Evolutionary conservation across 495 filamentous ascomycete species (phyloP).

Genomic region (Talaromyces ruber): DNA sequence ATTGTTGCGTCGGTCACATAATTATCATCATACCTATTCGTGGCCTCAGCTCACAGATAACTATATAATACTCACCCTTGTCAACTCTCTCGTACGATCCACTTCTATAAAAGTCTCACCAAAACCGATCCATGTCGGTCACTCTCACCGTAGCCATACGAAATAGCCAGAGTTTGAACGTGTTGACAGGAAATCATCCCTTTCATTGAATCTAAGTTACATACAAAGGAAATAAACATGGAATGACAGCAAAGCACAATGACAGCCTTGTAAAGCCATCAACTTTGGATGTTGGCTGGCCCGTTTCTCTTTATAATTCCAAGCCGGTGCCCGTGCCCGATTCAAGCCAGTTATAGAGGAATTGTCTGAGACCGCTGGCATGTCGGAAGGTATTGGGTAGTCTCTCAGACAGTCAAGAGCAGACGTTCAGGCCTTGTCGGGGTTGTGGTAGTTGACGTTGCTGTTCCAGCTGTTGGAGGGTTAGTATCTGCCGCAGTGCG

Average conservation of each 20-base stretch:
- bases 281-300: background rate
- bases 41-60: background rate
- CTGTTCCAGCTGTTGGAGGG: conserved; percentile 71
- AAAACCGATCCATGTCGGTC: background rate
- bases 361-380: background rate
- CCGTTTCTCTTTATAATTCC: background rate
- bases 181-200: background rate
- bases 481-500: background rate
- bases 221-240: conserved; percentile 8
- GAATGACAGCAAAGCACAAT: background rate
- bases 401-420: background rate
- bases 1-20: background rate
- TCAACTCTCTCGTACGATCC: too few relatives aligned
- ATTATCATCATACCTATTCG: background rate
- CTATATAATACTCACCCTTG: background rate
- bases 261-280: background rate
- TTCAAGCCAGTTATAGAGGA: background rate
- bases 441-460: conserved; percentile 92
- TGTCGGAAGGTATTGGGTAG: background rate
- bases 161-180: background rate
- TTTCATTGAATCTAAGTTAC: conserved; percentile 8
- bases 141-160: background rate
- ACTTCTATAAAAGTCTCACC: background rate
- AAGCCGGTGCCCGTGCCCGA: background rate
- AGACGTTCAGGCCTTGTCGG: conserved; percentile 57